These are phyloP conservation scores for Evernia prunastri DNA, from an alignment of 495 filamentous ascomycete genomes.

Conservation along the genomic window DNA sequence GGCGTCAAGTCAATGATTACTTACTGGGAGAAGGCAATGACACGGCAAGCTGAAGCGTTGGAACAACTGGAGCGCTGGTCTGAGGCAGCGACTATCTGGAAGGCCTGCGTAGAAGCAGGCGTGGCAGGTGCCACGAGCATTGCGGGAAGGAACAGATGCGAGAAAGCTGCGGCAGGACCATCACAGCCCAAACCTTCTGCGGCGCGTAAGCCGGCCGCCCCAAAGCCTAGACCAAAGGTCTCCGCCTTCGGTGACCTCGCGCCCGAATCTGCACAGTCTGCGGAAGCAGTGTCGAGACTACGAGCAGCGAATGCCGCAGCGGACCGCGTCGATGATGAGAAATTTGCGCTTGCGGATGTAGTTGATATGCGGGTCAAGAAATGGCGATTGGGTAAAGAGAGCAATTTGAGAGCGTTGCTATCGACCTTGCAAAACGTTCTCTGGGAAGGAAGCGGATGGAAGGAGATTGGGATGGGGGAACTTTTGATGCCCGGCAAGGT, in stretches of 20 bases:
- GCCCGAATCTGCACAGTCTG: constrained; percentile 15
- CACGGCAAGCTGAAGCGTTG: constrained; percentile 88
- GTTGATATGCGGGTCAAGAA: constrained; percentile 69
- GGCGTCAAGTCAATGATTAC: constrained; percentile 81
- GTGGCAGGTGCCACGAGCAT: constrained; percentile 77
- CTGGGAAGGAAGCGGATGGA: constrained; percentile 91
- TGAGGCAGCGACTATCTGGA: constrained; percentile 77
- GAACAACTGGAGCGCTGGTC: constrained; percentile 93
- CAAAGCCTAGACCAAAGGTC: constrained; percentile 33
- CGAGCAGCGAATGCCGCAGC: constrained; percentile 77
- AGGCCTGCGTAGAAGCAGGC: constrained; percentile 70
- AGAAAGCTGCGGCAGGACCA: constrained; percentile 57
- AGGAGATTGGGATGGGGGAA: constrained; percentile 90
- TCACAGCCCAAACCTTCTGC: constrained; percentile 31
- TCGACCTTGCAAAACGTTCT: constrained; percentile 84
- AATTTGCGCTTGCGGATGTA: constrained; percentile 75
- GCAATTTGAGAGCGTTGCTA: constrained; percentile 83
- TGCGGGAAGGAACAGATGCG: constrained; percentile 82
- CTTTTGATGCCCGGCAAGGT: constrained; percentile 84
- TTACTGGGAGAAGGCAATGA: constrained; percentile 85
- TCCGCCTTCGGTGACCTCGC: constrained; percentile 47
- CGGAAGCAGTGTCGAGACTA: constrained; percentile 66
- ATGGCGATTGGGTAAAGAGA: constrained; percentile 85
- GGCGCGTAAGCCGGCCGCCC: constrained; percentile 34
- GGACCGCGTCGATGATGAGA: constrained; percentile 82